phyloP scores from a whole-genome alignment of 177 flowering plant species.

The Vitis hybrid region DNA sequence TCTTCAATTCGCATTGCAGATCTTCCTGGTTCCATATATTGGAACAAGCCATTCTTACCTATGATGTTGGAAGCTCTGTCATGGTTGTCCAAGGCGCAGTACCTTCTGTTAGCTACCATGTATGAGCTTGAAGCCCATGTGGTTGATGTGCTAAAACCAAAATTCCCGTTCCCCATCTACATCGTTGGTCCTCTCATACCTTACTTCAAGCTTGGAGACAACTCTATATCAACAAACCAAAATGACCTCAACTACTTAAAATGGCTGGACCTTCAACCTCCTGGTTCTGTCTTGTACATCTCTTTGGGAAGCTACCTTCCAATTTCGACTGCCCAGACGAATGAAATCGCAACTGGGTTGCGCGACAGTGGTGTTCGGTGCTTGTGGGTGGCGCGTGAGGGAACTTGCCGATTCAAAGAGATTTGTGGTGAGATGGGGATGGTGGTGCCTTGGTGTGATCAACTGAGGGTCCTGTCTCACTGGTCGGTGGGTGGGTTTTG shows the following conservation, averaged over 20 bases:
- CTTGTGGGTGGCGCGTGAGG: constrained; percentile 38
- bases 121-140: constrained; percentile 35
- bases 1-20: constrained; percentile 24
- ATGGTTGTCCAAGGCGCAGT: constrained; percentile 15
- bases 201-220: constrained; percentile 13
- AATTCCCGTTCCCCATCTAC: constrained; percentile 18
- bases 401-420: constrained; percentile 12
- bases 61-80: constrained; percentile 6
- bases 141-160: constrained; percentile 21
- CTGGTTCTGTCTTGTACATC: constrained; percentile 30
- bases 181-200: constrained; percentile 33
- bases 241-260: not conserved
- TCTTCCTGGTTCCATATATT: constrained; percentile 13
- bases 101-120: constrained; percentile 25
- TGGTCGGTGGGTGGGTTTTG: constrained; percentile 28
- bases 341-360: constrained; percentile 34
- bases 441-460: constrained; percentile 49
- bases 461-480: constrained; percentile 33
- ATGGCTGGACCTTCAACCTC: constrained; percentile 35
- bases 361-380: constrained; percentile 26
- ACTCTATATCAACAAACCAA: not conserved
- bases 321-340: constrained; percentile 29
- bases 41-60: too few species aligned
- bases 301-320: constrained; percentile 40
- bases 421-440: constrained; percentile 22